Evolutionary conservation across 106 monocot species (phyloP).

Genomic region (Ottelia alismoides): DNA sequence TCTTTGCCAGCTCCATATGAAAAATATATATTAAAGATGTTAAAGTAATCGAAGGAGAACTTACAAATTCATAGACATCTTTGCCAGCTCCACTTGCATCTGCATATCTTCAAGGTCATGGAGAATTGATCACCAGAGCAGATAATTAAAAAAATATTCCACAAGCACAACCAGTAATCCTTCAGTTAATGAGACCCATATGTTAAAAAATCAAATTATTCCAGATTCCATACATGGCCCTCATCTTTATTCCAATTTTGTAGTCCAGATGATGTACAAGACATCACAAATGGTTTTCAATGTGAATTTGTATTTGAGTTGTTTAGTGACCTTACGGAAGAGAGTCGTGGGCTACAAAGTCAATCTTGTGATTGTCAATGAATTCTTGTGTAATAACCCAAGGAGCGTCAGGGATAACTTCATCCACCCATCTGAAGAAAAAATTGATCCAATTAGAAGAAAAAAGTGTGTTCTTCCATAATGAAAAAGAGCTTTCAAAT

Average conservation of each 20-base stretch:
- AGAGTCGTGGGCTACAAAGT: no score
- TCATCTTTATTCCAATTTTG: not conserved
- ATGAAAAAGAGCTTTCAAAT: no score
- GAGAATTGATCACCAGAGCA: not conserved
- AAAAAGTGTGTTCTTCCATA: no score
- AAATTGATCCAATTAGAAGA: no score
- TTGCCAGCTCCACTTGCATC: constrained; percentile 83
- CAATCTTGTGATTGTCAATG: constrained; percentile 5
- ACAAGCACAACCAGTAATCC: not conserved
- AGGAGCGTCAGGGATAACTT: constrained; percentile 6
- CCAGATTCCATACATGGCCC: not conserved
- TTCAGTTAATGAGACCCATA: not conserved
- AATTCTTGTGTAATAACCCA: no score
- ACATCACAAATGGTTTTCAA: not conserved
- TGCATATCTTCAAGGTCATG: constrained; percentile 44
- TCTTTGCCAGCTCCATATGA: no score
- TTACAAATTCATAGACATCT: constrained; percentile 85
- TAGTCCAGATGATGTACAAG: not conserved
- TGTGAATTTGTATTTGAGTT: not conserved
- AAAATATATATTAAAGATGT: not conserved
- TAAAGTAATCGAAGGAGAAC: constrained; percentile 4
- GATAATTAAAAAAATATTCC: not conserved
- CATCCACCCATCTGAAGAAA: constrained; percentile 7
- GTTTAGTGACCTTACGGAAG: constrained; percentile 5
- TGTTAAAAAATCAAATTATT: not conserved